Evolutionary conservation across 768 basidiomycete genomes (phyloP), one percentile per base, ranked within the genome.

Genomic region (Gloeostereum incarnatum): DNA sequence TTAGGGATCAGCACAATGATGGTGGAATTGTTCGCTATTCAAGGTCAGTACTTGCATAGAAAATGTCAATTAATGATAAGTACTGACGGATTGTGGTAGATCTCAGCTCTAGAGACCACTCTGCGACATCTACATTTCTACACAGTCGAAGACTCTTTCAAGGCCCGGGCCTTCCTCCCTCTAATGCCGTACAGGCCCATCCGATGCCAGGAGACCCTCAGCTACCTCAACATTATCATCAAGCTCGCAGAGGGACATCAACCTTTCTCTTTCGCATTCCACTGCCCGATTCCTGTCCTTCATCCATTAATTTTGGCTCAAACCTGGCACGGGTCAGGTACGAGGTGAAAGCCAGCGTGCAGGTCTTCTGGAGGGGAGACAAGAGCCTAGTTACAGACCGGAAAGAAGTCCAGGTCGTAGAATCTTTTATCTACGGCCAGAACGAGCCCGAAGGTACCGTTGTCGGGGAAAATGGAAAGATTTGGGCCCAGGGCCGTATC

Each of bases 191-290:
- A 0, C 67, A 80, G 39, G 66, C 75, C 1, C 68, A 80, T 52
- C 71, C 78, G 2, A 51, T 60, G 4, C 66, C 73, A 11, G 79
- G 71, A 1, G 74, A 78, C 41, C 68, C 73, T 1, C 68, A 67
- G 0, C 57, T 90, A 3, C 85, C 85, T 0, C 62, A 68, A 0
- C 58, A 76, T 36, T 80, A 88, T 51, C 68, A 78, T 53, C 75
- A 75, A 42, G 88, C 85, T 5, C 75, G 80, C n/a, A 73, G 76
- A 31, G 87, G 87, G 0, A 63, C 68, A 24, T 83, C 85, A 0
- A 83, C 81, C 0, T 91, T 90, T 59, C 67, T 86, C 35, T 90
- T 89, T 56, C 74, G 70, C n/a, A 72, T 90, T 35, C 81, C 80
- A 6, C 47, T 88, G 4, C 86, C 85, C 3, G 43, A 60, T 5